Conservation (phyloP, 345 rosid genomes). For the Bruguiera parviflora region DNA sequence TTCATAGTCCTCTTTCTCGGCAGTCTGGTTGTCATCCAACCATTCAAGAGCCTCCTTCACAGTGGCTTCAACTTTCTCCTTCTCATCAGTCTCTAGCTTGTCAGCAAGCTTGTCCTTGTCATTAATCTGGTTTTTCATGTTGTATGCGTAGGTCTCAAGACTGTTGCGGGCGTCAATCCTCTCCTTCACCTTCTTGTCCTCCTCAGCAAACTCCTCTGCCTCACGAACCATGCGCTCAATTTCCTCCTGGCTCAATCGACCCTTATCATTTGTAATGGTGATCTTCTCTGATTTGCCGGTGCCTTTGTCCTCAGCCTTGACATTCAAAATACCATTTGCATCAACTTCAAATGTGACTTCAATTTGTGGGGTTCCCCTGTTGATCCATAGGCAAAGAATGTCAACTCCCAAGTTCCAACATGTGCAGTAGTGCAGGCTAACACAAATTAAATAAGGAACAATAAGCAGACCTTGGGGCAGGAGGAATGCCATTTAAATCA, state of each 20-base stretch:
- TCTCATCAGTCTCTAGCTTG: slow-evolving; percentile 85
- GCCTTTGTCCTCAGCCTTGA: slow-evolving; percentile 92
- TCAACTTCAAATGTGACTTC: slow-evolving; percentile 97
- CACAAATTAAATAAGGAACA: not conserved
- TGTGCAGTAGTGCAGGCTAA: not conserved
- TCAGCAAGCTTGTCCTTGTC: slow-evolving; percentile 97
- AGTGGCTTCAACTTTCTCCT: slow-evolving; percentile 79
- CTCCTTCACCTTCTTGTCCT: slow-evolving; percentile 94
- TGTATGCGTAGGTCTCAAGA: slow-evolving; percentile 80
- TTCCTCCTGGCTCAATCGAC: slow-evolving; percentile 94
- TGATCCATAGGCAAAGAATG: slow-evolving; percentile 2
- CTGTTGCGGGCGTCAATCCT: slow-evolving; percentile 85
- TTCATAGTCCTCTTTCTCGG: slow-evolving; percentile 84
- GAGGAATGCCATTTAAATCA: slow-evolving; percentile 75
- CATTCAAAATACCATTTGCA: slow-evolving; percentile 89
- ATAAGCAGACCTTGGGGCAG: slow-evolving; percentile 71
- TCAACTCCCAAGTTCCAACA: not conserved
- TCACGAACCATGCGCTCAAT: slow-evolving; percentile 90
- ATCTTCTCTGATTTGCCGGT: slow-evolving; percentile 85
- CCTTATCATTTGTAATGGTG: slow-evolving; percentile 94
- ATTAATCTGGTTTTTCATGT: slow-evolving; percentile 91
- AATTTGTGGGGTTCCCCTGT: slow-evolving; percentile 95
- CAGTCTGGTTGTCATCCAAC: slow-evolving; percentile 86
- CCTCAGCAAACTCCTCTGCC: slow-evolving; percentile 96
- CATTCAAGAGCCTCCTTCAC: slow-evolving; percentile 93